Evolutionary conservation across 2,329 filamentous ascomycete genomes (phyloP), one percentile per base, ranked within the genome.

Genomic region (Penicillium sp.): DNA sequence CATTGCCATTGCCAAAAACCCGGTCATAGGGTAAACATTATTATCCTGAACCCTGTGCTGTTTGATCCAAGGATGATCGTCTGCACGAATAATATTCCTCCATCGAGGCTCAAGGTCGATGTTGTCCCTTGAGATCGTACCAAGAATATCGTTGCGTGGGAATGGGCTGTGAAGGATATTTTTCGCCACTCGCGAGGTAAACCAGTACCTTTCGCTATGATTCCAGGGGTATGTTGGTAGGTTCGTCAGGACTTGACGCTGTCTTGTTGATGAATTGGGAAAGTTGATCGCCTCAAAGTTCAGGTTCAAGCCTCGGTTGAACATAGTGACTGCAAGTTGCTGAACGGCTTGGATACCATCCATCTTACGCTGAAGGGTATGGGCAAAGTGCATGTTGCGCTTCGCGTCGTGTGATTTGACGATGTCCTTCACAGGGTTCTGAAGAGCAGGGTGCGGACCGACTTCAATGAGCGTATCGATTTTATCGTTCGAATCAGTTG

Each of bases 11-110:
- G 63, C 58, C 23, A 67, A 39, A 39, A 62, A 67, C 8, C 64
- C 64, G 10, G 64, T 66, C 64, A 67, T 67, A 10, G 64, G 64
- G 44, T 64, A 67, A 8, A 67, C 60, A n/a, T 54, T 63, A 23
- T 50, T 62, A 2, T 53, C 63, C 23, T 67, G 63, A 7, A 67
- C 64, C 31, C 54, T 55, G 37, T 67, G 64, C 21, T 67, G 62
- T 7, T 60, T 53, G 13, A 67, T 59, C 64, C 64, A 67, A 1
- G 64, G 64, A 9, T 64, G 57, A n/a, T 67, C 64, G 19, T 67
- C 64, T 1, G 51, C 63, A 4, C 64, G 62, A 27, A 67, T 61
- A 16, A 61, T 53, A 45, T 67, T 67, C 23, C 64, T 64, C 64
- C 64, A 67, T 21, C 64, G 59, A 23, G 64, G 64, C 44, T 67